These are phyloP conservation scores for Serendipita vermifera DNA, from an alignment of 768 basidiomycete species.

Conservation along the genomic window DNA sequence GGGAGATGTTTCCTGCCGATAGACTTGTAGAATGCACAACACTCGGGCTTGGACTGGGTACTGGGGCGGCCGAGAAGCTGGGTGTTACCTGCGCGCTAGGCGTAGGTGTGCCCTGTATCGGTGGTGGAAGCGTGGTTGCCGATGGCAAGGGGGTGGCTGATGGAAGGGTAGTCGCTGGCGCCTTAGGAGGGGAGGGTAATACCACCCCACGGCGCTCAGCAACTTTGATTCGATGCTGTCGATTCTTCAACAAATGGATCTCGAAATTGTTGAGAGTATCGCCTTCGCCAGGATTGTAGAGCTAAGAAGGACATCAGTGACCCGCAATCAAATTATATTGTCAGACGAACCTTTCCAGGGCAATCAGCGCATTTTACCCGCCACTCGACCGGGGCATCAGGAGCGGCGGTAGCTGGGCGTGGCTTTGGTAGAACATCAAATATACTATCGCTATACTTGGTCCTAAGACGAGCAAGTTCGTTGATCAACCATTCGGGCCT, in stretches of 20 bases:
- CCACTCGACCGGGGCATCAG: constrained; percentile 59
- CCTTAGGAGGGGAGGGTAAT: neutral
- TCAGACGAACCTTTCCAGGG: constrained; percentile 65
- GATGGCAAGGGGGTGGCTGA: neutral
- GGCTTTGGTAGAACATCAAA: constrained; percentile 60
- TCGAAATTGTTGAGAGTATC: constrained; percentile 84
- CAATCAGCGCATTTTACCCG: constrained; percentile 83
- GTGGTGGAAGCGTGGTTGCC: no score
- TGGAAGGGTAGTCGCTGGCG: neutral
- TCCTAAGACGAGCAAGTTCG: constrained; percentile 55
- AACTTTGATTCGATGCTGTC: constrained; percentile 64
- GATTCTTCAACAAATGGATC: constrained; percentile 82
- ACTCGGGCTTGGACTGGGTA: no score
- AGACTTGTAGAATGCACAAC: no score
- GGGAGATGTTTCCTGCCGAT: no score
- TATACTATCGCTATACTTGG: constrained; percentile 63
- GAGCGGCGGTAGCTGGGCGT: constrained; percentile 38
- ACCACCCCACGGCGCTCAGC: neutral
- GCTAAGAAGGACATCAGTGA: constrained; percentile 27
- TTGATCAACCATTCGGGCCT: constrained; percentile 59
- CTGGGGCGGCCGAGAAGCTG: no score
- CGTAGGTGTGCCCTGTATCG: no score
- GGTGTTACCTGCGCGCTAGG: no score
- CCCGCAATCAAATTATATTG: neutral
- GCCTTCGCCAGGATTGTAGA: constrained; percentile 83